Percentiles rank a stretch among this genome's conserved stretches.
Evolutionary conservation across 2,329 filamentous ascomycete species (phyloP).

Genomic region (Talaromyces sp.): DNA sequence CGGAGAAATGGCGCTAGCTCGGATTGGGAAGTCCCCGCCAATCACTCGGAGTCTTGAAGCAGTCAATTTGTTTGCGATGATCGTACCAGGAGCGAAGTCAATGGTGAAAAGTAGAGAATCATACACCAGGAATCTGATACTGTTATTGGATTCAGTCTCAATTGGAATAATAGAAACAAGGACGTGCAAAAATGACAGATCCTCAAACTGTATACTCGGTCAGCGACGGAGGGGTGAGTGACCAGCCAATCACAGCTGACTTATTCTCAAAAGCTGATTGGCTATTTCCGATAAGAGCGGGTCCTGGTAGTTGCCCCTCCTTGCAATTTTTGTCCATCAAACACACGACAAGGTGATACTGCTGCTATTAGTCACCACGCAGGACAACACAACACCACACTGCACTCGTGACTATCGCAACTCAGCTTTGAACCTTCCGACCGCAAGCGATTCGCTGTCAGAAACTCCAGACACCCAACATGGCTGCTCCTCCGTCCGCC

Average conservation of each 20-base stretch:
- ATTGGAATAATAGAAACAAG: too few relatives aligned
- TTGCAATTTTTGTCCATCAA: conserved; percentile 14
- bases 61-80: not conserved
- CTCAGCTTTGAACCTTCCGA: not conserved
- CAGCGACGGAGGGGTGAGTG: conserved; percentile 12
- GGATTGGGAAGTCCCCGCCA: conserved; percentile 14
- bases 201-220: conserved; percentile 12
- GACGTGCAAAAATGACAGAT: not conserved
- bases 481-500: conserved; percentile 28
- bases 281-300: not conserved
- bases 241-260: conserved; percentile 10
- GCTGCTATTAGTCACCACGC: not conserved
- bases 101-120: not conserved
- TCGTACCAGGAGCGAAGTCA: not conserved
- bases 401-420: not conserved
- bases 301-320: conserved; percentile 3
- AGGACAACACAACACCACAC: not conserved
- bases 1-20: conserved; percentile 17
- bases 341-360: not conserved
- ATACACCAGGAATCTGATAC: too few relatives aligned
- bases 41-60: not conserved
- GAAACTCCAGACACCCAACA: conserved; percentile 14
- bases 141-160: not conserved
- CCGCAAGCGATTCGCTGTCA: not conserved
- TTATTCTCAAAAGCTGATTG: not conserved